phyloP scores from a whole-genome alignment of 768 basidiomycete species.

The Macrolepiota fuliginosa region DNA sequence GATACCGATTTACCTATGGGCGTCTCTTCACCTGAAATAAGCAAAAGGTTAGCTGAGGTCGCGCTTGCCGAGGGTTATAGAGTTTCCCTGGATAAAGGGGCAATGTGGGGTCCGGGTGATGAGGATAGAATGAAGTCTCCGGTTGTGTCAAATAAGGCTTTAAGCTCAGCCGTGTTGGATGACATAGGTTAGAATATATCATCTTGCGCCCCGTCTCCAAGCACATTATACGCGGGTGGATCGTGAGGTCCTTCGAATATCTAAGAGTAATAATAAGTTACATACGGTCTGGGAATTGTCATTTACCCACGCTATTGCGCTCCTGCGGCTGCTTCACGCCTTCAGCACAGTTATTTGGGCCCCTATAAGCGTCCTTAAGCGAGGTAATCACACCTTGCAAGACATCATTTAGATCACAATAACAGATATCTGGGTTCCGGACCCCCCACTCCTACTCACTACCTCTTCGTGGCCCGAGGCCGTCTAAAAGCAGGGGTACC shows the following conservation, averaged over 20 bases:
- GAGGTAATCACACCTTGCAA: background rate
- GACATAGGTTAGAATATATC: slow-evolving; percentile 66
- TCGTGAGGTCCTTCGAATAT: slow-evolving; percentile 41
- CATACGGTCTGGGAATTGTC: slow-evolving; percentile 23
- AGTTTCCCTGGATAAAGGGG: background rate
- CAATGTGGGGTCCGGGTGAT: background rate
- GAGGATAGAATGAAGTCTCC: background rate
- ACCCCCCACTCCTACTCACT: no score
- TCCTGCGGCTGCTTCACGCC: slow-evolving; percentile 66
- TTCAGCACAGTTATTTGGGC: slow-evolving; percentile 57
- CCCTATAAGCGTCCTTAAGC: slow-evolving; percentile 34
- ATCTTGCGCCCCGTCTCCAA: slow-evolving; percentile 64
- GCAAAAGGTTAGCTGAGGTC: background rate
- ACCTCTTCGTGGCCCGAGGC: no score
- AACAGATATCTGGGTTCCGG: background rate
- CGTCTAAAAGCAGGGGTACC: no score
- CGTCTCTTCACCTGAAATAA: background rate
- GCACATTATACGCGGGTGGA: slow-evolving; percentile 73
- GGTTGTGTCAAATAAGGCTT: background rate
- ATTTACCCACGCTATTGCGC: slow-evolving; percentile 27
- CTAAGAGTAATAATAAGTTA: slow-evolving; percentile 32
- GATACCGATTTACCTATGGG: background rate
- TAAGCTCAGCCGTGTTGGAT: background rate
- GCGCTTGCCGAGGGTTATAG: background rate
- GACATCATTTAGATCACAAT: background rate